Evolutionary conservation across 176 grass and related monocot species (phyloP).

Genomic region (Cocos nucifera): DNA sequence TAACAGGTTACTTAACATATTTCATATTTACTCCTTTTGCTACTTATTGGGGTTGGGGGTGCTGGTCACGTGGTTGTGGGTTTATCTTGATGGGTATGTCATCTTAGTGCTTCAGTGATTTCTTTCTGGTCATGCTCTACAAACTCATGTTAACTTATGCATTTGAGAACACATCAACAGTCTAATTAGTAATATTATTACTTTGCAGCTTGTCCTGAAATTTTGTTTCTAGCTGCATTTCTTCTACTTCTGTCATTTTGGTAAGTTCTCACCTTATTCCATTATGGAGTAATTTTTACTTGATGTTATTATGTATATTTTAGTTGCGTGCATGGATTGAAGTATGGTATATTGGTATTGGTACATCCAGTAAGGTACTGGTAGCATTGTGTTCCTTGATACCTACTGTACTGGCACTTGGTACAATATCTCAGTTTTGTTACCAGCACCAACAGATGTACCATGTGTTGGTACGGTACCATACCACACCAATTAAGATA

Average conservation of each 20-base stretch:
- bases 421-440: too few species aligned
- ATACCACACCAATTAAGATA: too few species aligned
- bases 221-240: slow-evolving; percentile 87
- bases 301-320: slow-evolving; percentile 2
- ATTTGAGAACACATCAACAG: too few species aligned
- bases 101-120: slow-evolving; percentile 6
- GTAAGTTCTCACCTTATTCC: slow-evolving; percentile 33
- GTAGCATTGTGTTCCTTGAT: too few species aligned
- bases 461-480: too few species aligned
- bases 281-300: slow-evolving; percentile 13
- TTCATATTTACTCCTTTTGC: slow-evolving; percentile 57
- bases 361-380: too few species aligned
- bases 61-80: slow-evolving; percentile 85
- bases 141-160: too few species aligned
- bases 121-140: too few species aligned
- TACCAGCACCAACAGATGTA: too few species aligned
- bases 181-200: slow-evolving; percentile 18
- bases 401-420: too few species aligned
- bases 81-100: slow-evolving; percentile 93
- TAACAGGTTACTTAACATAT: slow-evolving; percentile 62
- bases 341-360: too few species aligned
- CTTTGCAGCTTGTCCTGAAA: slow-evolving; percentile 76
- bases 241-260: slow-evolving; percentile 80
- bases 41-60: slow-evolving; percentile 80
- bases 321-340: too few species aligned